Evolutionary conservation across 768 basidiomycete species (phyloP).

Genomic region (Calocera cornea): DNA sequence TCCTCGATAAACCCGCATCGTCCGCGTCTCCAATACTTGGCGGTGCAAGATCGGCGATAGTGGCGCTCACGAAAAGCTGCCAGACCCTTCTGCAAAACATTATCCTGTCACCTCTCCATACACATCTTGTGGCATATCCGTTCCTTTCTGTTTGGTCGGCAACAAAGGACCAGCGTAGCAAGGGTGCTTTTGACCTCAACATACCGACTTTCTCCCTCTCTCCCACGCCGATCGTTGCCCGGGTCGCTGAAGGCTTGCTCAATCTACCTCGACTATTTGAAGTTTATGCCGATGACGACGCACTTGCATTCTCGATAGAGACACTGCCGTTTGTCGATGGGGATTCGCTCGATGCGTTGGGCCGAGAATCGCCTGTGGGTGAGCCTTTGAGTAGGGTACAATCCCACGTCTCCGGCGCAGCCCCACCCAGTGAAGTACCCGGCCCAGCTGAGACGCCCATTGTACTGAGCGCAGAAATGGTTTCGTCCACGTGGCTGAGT

Average conservation of each 20-base stretch:
- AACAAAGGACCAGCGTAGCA: slow-evolving; percentile 32
- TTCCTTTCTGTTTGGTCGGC: slow-evolving; percentile 53
- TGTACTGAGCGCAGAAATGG: slow-evolving; percentile 54
- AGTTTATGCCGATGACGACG: slow-evolving; percentile 85
- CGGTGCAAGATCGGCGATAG: slow-evolving; percentile 42
- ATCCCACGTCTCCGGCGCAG: slow-evolving; percentile 3
- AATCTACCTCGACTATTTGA: slow-evolving; percentile 90
- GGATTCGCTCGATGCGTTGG: slow-evolving; percentile 24
- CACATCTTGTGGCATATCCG: slow-evolving; percentile 59
- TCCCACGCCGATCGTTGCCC: slow-evolving; percentile 76
- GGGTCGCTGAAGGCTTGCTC: slow-evolving; percentile 83
- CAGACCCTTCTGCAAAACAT: slow-evolving; percentile 69
- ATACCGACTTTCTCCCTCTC: slow-evolving; percentile 89
- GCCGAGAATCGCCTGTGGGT: background rate
- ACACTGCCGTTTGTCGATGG: slow-evolving; percentile 60
- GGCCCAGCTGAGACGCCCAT: slow-evolving; percentile 7
- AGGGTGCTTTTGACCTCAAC: slow-evolving; percentile 33
- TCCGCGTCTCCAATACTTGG: slow-evolving; percentile 26
- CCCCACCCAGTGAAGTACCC: background rate
- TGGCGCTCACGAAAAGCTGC: slow-evolving; percentile 52
- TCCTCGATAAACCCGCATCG: slow-evolving; percentile 12
- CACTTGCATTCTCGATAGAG: slow-evolving; percentile 73
- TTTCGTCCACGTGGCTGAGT: slow-evolving; percentile 82
- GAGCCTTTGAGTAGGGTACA: background rate
- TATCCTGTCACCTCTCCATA: slow-evolving; percentile 68